Percentiles rank a stretch among this genome's conserved stretches.
These are phyloP conservation scores for Chlamydomonas eustigma DNA, from an alignment of 139 green algal species.

Conservation along the genomic window DNA sequence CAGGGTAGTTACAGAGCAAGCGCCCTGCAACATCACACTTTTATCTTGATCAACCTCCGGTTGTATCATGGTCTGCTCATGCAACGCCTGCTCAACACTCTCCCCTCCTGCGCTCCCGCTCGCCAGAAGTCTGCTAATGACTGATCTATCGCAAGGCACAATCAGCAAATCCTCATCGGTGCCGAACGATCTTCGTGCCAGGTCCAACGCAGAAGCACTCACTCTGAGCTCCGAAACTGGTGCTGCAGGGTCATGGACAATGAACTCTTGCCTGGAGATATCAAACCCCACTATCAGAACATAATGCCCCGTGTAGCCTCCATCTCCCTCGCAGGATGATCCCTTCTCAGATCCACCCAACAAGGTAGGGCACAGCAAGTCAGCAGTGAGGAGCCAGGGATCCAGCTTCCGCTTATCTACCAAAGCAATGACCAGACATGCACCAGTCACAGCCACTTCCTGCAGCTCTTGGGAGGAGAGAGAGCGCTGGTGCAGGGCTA, in stretches of 20 bases:
- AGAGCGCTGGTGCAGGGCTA: slow-evolving; percentile 47
- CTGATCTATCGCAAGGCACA: not conserved
- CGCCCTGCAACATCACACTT: no score
- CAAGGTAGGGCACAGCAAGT: not conserved
- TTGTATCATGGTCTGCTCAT: no score
- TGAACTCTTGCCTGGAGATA: not conserved
- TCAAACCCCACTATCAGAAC: slow-evolving; percentile 38
- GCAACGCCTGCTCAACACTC: no score
- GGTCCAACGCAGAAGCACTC: slow-evolving; percentile 17
- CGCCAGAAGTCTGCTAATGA: no score
- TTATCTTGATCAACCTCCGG: no score
- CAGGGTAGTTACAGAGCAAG: no score
- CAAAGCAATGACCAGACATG: slow-evolving; percentile 67
- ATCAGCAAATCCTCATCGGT: slow-evolving; percentile 31
- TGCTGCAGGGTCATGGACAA: slow-evolving; percentile 26
- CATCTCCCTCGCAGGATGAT: not conserved
- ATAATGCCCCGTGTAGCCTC: slow-evolving; percentile 32
- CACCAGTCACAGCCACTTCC: slow-evolving; percentile 32
- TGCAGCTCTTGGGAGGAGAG: slow-evolving; percentile 40
- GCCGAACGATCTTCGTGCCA: slow-evolving; percentile 35
- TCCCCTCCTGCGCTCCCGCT: no score
- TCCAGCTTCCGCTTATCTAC: slow-evolving; percentile 77
- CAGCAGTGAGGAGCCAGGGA: not conserved
- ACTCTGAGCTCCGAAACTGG: slow-evolving; percentile 2
- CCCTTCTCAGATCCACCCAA: not conserved